Percentiles rank a stretch among this genome's conserved stretches.
Evolutionary conservation across 108 stramenopile species (phyloP).

Genomic region (Stephanodiscus triporus): DNA sequence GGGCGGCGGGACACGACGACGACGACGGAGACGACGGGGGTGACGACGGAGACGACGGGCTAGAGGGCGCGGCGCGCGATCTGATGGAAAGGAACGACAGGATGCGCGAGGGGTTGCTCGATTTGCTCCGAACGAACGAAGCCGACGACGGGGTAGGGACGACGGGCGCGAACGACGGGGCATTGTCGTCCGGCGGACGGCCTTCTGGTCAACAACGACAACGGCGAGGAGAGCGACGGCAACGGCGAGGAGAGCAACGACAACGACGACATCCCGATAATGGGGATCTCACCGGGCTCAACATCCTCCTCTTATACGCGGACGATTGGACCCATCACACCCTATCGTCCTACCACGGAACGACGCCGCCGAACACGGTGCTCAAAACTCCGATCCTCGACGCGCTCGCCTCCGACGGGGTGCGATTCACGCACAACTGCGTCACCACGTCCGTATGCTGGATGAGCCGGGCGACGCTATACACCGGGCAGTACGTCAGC

Average conservation of each 20-base stretch:
- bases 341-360: constrained; percentile 43
- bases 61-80: no score
- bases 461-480: constrained; percentile 75
- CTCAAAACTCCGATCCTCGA: constrained; percentile 69
- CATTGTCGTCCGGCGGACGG: no score
- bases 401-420: constrained; percentile 70
- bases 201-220: no score
- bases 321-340: constrained; percentile 57
- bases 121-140: no score
- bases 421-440: constrained; percentile 78
- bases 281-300: constrained; percentile 23
- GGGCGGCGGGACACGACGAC: no score
- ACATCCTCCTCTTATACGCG: constrained; percentile 50
- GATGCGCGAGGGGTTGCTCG: no score
- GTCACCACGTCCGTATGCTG: constrained; percentile 86
- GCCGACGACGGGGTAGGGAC: no score
- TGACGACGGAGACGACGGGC: no score
- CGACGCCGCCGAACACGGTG: constrained; percentile 31
- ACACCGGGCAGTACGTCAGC: constrained; percentile 68
- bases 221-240: no score
- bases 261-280: neutral
- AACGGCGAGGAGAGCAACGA: neutral
- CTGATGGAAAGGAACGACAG: no score
- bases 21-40: no score
- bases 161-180: no score